Evolutionary conservation across 2,329 filamentous ascomycete genomes (phyloP), one percentile per base, ranked within the genome.

Genomic region (Phoma sp.): DNA sequence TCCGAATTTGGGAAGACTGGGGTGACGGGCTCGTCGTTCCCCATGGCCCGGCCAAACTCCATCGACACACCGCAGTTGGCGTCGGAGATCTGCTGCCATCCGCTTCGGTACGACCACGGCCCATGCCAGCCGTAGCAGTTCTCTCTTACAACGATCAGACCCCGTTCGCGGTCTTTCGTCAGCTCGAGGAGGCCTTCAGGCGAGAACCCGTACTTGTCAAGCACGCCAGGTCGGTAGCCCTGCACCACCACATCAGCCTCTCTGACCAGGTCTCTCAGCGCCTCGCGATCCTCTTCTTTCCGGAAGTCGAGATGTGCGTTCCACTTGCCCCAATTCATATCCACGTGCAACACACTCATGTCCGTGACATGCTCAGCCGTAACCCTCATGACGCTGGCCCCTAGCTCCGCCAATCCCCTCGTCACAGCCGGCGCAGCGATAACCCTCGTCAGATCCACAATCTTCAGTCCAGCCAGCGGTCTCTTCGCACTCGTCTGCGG

Each of bases 101-200:
- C 82, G 33, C 73, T 78, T 4, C 81, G 70, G 27, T 77, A 68
- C 8, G 70, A 66, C 77, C 78, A 81, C 0, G 78, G 78, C 0
- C 81, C 82, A 44, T 82, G 62, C 74, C 77, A 83, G 0, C 82
- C 82, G 56, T 83, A 85, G 63, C 81, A 84, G 59, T 84, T 83
- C 69, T 83, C 82, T 3, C 78, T 69, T 3, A 80, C 77, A 39
- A 81, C 77, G 17, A 84, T 73, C 21, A 83, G 72, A 0, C 80
- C 80, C 21, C 74, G 66, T 2, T 70, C 73, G 8, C 80, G 70
- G 6, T 76, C 68, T 40, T 76, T 72, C 2, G 72, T 76, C 37
- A 81, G 50, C 6, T 80, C 74, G 4, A 80, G 64, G 25, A 82
- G 67, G 1, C 73, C 77, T 3, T 77, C 66, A 0, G 70, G 66